Base-by-base conservation (phyloP, 768 basidiomycete species). In the Chiua virens region DNA sequence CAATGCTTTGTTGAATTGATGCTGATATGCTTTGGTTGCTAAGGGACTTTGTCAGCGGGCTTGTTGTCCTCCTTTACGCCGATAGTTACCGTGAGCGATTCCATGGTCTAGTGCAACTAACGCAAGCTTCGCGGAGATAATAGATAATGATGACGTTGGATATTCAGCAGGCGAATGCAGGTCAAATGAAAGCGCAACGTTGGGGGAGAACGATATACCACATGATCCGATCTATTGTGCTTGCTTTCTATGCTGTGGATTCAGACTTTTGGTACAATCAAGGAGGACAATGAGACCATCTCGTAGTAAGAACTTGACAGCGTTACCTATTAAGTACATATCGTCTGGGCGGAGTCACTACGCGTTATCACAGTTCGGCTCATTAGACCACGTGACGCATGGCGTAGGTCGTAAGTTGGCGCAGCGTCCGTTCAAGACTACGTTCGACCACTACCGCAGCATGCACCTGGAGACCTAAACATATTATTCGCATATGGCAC, bases 21-120 rank as follows among this genome's bases (percentile, higher is more conserved):
- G 25, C 30, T 52, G 39, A 61, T 45, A 22, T 37, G 22, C 20
- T 9, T 42, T 7, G 25, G 13, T 39, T n/a, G 47, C 49, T 22
- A 50, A 81, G 79, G 79, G 76, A 79, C 44, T 78, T 79, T 55
- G 62, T 80, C 51, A 77, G 73, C 43, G 80, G 80, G 14, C 65
- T 81, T 37, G 63, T 79, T 44, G 70, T 68, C 28, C 60, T 79
- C 37, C 61, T 81, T 37, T 82, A 81, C 46, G 80, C 73, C 9
- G 78, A 81, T 51, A 67, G 59, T 34, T 80, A 78, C 69, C 71
- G 75, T 18, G 66, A 68, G 42, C 68, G 74, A 44, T 72, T 78
- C 58, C 63, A 74, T 25, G 66, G 73, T 18, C 49, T 79, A 52
- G 56, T 67, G 35, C 70, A 67, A 41, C 63, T 79, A 47, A 54